Percentiles rank a stretch among this genome's conserved stretches.
These are phyloP conservation scores for Corylus americana DNA, from an alignment of 306 rosid genomes.

Conservation along the genomic window DNA sequence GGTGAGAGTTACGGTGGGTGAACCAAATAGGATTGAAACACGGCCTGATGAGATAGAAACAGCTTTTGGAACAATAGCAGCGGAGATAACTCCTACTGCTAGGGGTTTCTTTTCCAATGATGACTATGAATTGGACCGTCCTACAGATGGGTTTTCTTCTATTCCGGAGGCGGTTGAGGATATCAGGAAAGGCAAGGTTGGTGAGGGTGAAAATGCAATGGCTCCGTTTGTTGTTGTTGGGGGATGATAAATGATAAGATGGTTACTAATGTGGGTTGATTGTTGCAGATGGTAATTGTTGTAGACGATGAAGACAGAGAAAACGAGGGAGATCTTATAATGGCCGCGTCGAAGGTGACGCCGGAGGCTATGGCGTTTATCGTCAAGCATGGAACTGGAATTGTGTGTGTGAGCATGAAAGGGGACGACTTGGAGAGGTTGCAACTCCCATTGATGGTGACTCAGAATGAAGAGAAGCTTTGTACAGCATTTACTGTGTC, in stretches of 20 bases:
- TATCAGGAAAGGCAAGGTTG: constrained; percentile 41
- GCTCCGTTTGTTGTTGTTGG: neutral
- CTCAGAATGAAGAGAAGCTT: constrained; percentile 38
- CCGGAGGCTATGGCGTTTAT: constrained; percentile 39
- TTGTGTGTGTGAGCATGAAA: constrained; percentile 48
- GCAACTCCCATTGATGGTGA: constrained; percentile 42
- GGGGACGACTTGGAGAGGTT: constrained; percentile 38
- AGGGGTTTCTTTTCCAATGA: constrained; percentile 28
- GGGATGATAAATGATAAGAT: constrained; percentile 1
- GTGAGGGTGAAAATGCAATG: neutral
- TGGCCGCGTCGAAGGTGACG: constrained; percentile 38
- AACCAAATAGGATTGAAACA: constrained; percentile 24
- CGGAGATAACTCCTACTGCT: constrained; percentile 26
- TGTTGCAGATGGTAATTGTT: constrained; percentile 38
- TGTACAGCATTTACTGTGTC: constrained; percentile 42
- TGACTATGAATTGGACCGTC: constrained; percentile 34
- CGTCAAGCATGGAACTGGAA: constrained; percentile 42
- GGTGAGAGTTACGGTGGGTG: constrained; percentile 20
- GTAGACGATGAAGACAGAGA: constrained; percentile 49
- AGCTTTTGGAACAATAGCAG: constrained; percentile 35
- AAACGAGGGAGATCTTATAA: constrained; percentile 45
- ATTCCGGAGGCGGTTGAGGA: constrained; percentile 41
- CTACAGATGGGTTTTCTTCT: constrained; percentile 33
- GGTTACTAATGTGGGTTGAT: constrained; percentile 11
- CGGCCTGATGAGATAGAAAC: constrained; percentile 30